phyloP scores from a whole-genome alignment of 257 asterid species.

The Parsonsia alboflavescens region DNA sequence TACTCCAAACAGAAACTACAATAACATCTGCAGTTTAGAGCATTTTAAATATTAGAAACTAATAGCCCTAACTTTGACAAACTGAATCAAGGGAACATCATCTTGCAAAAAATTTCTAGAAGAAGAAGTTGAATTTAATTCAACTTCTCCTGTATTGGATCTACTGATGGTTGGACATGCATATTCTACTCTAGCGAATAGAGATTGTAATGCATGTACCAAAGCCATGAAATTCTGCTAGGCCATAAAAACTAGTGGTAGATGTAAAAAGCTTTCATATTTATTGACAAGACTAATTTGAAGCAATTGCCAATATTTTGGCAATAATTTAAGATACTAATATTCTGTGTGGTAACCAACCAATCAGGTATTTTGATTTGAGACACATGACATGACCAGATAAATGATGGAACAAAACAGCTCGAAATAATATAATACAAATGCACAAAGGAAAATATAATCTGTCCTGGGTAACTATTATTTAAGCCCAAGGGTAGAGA shows the following conservation, averaged over 20 bases:
- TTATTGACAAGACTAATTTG: neutral
- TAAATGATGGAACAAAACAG: neutral
- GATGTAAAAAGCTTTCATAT: neutral
- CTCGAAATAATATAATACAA: neutral
- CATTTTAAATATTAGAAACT: neutral
- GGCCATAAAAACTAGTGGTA: neutral
- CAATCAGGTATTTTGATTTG: neutral
- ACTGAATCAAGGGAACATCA: neutral
- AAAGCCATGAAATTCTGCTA: neutral
- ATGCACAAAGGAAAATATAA: neutral
- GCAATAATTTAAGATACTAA: neutral
- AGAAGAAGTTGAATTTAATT: neutral
- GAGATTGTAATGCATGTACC: neutral
- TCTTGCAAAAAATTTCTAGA: neutral
- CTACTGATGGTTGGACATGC: no score
- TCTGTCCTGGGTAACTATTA: neutral
- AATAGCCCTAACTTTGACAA: neutral
- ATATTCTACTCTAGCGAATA: neutral
- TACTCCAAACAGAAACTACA: neutral
- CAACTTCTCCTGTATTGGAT: no score
- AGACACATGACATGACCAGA: neutral
- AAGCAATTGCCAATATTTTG: neutral
- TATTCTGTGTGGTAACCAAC: neutral
- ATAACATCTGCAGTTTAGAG: neutral
- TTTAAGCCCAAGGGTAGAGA: neutral